Conservation (phyloP, 2,329 filamentous ascomycete genomes). For the Cercospora brassicicola region DNA sequence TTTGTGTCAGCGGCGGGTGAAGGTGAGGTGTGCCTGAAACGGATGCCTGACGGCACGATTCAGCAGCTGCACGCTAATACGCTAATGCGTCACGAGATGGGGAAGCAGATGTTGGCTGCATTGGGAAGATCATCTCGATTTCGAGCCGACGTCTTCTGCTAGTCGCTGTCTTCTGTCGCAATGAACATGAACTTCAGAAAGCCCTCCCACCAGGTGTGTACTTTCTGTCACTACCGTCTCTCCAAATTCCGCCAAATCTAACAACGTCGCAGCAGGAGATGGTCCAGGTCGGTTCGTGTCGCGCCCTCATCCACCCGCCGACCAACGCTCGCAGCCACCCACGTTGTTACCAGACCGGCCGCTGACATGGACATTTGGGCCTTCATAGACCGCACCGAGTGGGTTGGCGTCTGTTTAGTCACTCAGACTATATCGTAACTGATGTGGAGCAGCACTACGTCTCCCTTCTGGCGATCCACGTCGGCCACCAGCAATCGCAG, state of each 20-base stretch:
- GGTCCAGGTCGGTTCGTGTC: constrained; percentile 94
- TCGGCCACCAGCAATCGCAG: constrained; percentile 47
- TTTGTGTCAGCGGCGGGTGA: constrained; percentile 1
- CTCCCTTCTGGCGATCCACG: constrained; percentile 79
- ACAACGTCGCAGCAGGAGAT: constrained; percentile 69
- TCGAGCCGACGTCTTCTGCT: constrained; percentile 88
- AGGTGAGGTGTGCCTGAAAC: not conserved
- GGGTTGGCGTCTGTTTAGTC: not conserved
- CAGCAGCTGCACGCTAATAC: not conserved
- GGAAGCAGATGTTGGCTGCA: constrained; percentile 1
- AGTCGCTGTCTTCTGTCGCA: constrained; percentile 76
- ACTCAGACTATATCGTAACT: not conserved
- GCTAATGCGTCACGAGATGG: constrained; percentile 1
- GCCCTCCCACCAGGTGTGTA: constrained; percentile 45
- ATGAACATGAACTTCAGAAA: constrained; percentile 49
- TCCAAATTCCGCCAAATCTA: not conserved
- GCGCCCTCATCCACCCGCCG: constrained; percentile 6
- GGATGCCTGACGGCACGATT: no score
- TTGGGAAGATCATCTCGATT: not conserved
- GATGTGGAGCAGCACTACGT: constrained; percentile 63
- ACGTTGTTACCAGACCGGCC: constrained; percentile 15
- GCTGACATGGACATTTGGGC: constrained; percentile 44
- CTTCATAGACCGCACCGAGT: constrained; percentile 42
- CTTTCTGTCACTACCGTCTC: not conserved
- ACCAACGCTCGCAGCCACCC: constrained; percentile 2